Conservation (phyloP, 352 stramenopile species). For the Phytopythium litorale region DNA sequence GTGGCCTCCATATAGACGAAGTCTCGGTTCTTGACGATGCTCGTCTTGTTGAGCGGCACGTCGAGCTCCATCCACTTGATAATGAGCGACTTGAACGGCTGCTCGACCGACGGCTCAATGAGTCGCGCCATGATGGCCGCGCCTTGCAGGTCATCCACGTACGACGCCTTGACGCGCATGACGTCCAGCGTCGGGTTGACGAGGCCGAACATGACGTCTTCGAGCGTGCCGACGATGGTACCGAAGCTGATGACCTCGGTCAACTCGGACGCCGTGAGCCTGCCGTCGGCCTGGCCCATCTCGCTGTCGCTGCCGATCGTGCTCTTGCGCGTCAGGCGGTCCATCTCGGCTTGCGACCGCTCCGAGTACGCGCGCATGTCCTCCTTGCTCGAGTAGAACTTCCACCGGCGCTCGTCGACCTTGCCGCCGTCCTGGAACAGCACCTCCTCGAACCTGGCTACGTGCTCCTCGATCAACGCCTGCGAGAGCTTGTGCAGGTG, state of each 20-base stretch:
- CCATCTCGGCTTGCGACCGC: conserved; percentile 21
- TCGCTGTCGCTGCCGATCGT: not conserved
- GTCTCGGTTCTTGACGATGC: conserved; percentile 23
- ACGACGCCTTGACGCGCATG: conserved; percentile 31
- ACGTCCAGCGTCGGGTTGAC: conserved; percentile 9
- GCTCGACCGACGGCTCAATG: conserved; percentile 15
- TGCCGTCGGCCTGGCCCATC: not conserved
- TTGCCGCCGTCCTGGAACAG: conserved; percentile 17
- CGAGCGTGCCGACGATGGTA: conserved; percentile 18
- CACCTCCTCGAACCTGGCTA: conserved; percentile 31
- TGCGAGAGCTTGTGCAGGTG: conserved; percentile 23
- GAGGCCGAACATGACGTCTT: conserved; percentile 10
- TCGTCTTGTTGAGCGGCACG: conserved; percentile 18
- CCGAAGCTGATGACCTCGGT: conserved; percentile 20
- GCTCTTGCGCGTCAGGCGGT: conserved; percentile 12
- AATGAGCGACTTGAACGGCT: conserved; percentile 21
- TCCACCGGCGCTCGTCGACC: conserved; percentile 31
- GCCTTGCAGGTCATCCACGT: conserved; percentile 21
- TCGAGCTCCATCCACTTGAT: conserved; percentile 36
- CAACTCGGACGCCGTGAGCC: conserved; percentile 4
- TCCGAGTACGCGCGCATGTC: conserved; percentile 22
- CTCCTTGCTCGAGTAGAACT: conserved; percentile 25
- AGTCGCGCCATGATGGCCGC: conserved; percentile 24
- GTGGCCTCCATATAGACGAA: conserved; percentile 34
- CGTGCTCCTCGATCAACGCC: conserved; percentile 23